phyloP scores from a whole-genome alignment of 2,329 filamentous ascomycete species.

The Pestalotiopsis sp. region DNA sequence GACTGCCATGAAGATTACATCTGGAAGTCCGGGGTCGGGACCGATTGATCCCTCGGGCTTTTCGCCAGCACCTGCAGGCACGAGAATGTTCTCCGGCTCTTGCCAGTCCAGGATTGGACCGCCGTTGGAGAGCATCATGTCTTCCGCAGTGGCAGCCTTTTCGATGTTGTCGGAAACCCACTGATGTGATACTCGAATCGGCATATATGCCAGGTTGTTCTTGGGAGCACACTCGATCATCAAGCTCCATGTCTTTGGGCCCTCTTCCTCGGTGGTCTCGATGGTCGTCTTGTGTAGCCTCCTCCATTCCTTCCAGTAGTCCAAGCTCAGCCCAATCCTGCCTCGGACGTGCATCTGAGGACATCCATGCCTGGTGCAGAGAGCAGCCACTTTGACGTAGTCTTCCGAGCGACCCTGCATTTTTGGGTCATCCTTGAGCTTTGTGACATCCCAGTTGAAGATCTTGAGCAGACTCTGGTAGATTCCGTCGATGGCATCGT shows the following conservation, averaged over 20 bases:
- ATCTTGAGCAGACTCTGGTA: constrained; percentile 71
- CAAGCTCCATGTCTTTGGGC: constrained; percentile 64
- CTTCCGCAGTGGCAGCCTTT: constrained; percentile 51
- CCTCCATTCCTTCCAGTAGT: constrained; percentile 75
- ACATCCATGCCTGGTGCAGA: constrained; percentile 71
- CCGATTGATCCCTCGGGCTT: constrained; percentile 50
- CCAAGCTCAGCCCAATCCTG: constrained; percentile 69
- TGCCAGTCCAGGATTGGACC: constrained; percentile 67
- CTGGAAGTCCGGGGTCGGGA: constrained; percentile 58
- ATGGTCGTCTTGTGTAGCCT: constrained; percentile 43
- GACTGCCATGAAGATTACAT: constrained; percentile 74
- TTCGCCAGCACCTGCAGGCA: constrained; percentile 49
- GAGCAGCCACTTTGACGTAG: constrained; percentile 57
- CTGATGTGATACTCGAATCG: constrained; percentile 71
- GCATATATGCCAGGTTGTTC: constrained; percentile 28
- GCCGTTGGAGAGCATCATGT: constrained; percentile 39
- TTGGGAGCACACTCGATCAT: constrained; percentile 65
- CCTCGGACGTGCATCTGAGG: constrained; percentile 72
- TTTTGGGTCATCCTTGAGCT: constrained; percentile 51
- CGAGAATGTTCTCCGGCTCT: constrained; percentile 68
- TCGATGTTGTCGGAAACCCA: constrained; percentile 74
- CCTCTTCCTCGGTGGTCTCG: constrained; percentile 39
- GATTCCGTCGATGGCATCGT: constrained; percentile 75
- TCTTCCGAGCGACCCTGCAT: constrained; percentile 48
- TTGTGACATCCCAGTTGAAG: constrained; percentile 71